Base-by-base conservation (phyloP, 2,329 filamentous ascomycete species). In the Bipolaris gigantea region DNA sequence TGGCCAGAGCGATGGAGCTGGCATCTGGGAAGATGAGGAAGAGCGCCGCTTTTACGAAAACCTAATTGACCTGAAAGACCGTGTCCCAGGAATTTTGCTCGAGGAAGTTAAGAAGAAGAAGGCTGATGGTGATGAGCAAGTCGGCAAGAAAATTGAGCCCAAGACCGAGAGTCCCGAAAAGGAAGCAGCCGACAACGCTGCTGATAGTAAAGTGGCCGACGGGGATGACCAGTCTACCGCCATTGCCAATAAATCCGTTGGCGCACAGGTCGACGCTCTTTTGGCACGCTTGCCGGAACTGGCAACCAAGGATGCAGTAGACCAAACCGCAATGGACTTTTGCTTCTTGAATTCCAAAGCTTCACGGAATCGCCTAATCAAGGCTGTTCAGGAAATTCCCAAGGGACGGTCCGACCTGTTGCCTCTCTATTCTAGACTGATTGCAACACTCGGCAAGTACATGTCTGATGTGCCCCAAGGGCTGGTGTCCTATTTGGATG, bases 271-370 rank as follows among this genome's bases (percentile, higher is more conserved):
- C 2, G 95, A 99, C 73, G 89, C 91, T 15, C 81, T 99, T 35
- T 80, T 99, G 27, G 84, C 91, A 19, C 87, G 91, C 19, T 82
- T 99, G n/a, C 92, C 92, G 0, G 93, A 97, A 57, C 79, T 99
- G 48, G 93, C 90, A 34, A 93, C 85, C 68, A 97, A 97, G 70
- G 95, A 99, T 46, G 81, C 86, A 46, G 90, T 97, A 50, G 94
- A 99, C 69, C 88, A 97, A 72, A 87, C 90, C 42, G 94, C 95
- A 7, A 89, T 97, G 57, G 93, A 97, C 69, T 99, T 99, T 71
- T 97, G 94, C 76, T 99, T 97, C 69, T 81, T 99, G 55, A 99
- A 99, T 73, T 99, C 94, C 1, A 99, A 99, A 71, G 94, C 94
- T 9, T 99, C 95, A 0, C 87, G 95, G 30, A 99, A 99, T 73